Evolutionary conservation across 2,329 filamentous ascomycete genomes (phyloP).

Genomic region (Chalaropsis thielavioides): DNA sequence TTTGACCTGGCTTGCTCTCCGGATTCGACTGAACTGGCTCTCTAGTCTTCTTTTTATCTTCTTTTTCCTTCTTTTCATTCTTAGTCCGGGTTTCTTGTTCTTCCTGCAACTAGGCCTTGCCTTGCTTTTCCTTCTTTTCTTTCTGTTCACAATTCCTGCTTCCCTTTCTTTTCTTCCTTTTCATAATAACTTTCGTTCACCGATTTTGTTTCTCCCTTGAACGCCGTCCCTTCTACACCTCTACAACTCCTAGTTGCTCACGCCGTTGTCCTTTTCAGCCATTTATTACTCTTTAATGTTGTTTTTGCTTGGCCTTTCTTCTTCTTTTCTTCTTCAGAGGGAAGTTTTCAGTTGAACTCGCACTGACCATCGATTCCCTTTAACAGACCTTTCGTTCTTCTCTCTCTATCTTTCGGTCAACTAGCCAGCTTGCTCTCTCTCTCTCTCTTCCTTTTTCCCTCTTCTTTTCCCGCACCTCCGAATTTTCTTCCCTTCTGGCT

Average conservation of each 20-base stretch:
- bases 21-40: background rate
- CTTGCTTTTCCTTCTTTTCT: background rate
- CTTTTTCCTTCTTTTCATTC: constrained; percentile 1
- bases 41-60: constrained; percentile 2
- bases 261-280: background rate
- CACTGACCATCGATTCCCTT: background rate
- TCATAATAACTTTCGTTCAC: background rate
- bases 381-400: constrained; percentile 1
- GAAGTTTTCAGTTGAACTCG: constrained; percentile 1
- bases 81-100: background rate
- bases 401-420: background rate
- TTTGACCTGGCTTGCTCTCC: background rate
- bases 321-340: background rate
- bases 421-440: background rate
- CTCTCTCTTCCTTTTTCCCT: background rate
- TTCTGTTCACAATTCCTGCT: background rate
- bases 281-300: background rate
- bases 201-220: background rate
- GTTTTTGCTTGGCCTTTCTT: background rate
- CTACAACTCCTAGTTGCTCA: background rate
- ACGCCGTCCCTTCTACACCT: background rate
- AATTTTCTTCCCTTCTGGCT: constrained; percentile 1
- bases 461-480: background rate
- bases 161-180: constrained; percentile 1
- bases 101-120: background rate